A percentile compares a stretch with the other conserved stretches of the same genome.
Evolutionary conservation across 2,329 filamentous ascomycete species (phyloP).

Genomic region (Cladosporium sp.): DNA sequence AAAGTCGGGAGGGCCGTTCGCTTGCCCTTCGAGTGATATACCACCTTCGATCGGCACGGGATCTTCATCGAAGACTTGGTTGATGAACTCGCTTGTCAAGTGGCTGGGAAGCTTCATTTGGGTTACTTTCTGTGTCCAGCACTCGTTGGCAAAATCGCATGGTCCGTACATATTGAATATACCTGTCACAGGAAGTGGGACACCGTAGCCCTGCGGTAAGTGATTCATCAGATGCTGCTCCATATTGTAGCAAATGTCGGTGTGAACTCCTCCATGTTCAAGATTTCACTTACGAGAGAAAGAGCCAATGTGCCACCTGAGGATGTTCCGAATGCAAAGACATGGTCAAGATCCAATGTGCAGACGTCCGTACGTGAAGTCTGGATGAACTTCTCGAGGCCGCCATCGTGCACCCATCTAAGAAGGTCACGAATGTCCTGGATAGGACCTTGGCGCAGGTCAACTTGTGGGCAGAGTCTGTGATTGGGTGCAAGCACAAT

Average conservation of each 20-base stretch:
- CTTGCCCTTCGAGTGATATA: constrained; percentile 9
- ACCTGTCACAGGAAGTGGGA: not conserved
- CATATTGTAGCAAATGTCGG: not conserved
- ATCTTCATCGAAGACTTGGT: not conserved
- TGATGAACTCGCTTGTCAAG: not conserved
- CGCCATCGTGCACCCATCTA: not conserved
- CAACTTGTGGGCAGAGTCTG: not conserved
- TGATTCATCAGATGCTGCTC: not conserved
- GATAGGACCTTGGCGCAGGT: not conserved
- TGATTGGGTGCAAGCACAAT: not conserved
- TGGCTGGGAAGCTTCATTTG: not conserved
- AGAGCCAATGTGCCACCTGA: not conserved
- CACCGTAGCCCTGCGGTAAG: not conserved
- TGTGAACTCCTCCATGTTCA: not conserved
- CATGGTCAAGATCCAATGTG: not conserved
- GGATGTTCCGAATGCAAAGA: not conserved
- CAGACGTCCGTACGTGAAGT: not conserved
- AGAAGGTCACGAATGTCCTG: not conserved
- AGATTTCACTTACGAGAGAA: not conserved
- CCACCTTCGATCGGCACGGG: not conserved
- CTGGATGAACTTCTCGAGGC: not conserved
- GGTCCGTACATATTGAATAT: not conserved
- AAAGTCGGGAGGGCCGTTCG: constrained; percentile 12
- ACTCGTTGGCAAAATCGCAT: not conserved
- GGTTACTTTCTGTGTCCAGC: not conserved